phyloP scores from a whole-genome alignment of 176 grass and related monocot species.

The Oryza brachyantha region DNA sequence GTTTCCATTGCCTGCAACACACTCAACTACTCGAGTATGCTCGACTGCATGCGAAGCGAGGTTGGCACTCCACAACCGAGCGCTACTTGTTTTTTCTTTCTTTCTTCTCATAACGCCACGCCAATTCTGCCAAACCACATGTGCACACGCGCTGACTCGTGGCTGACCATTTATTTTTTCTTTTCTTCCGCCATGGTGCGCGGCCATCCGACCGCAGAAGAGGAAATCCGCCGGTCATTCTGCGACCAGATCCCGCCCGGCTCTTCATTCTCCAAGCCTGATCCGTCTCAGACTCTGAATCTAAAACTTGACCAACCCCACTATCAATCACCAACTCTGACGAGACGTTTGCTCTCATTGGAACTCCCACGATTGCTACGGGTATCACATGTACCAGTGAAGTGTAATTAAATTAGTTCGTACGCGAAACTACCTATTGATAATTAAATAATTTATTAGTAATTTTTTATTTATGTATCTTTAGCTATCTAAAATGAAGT shows the following conservation, averaged over 20 bases:
- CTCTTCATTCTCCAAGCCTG: not conserved
- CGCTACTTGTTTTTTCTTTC: too few species aligned
- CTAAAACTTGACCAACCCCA: not conserved
- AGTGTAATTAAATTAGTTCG: too few species aligned
- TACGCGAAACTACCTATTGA: too few species aligned
- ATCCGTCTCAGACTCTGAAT: not conserved
- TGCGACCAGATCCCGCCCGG: not conserved
- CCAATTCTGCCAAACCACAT: not conserved
- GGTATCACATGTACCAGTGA: too few species aligned
- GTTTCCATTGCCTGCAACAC: constrained; percentile 34
- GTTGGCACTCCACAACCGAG: constrained; percentile 24
- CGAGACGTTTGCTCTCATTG: too few species aligned
- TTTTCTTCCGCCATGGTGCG: not conserved
- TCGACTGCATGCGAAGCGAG: not conserved
- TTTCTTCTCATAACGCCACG: not conserved
- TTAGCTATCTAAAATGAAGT: too few species aligned
- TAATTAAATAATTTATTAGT: too few species aligned
- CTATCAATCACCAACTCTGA: not conserved
- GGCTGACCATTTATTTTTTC: not conserved
- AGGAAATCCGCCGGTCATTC: not conserved
- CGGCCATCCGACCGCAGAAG: not conserved
- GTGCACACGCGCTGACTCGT: not conserved
- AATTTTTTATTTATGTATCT: too few species aligned
- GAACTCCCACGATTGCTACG: too few species aligned
- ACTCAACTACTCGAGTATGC: not conserved